Conservation (phyloP, 2,329 filamentous ascomycete species). For the Penicillium capsulatum region DNA sequence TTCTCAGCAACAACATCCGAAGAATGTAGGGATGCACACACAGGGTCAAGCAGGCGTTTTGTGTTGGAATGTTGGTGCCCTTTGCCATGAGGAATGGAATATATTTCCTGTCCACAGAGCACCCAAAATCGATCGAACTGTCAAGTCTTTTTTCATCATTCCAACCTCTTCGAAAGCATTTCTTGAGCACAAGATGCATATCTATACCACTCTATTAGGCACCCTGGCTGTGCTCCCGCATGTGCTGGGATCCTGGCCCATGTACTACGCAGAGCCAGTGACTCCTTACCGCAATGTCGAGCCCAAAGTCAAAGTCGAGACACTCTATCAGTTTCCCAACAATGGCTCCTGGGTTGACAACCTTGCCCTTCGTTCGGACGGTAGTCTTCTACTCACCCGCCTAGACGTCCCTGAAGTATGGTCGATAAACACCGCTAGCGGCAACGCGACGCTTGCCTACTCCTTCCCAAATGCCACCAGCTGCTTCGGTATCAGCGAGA, state of each 20-base stretch:
- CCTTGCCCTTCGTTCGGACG: slow-evolving; percentile 17
- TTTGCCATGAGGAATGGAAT: too few species aligned
- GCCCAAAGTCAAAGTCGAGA: slow-evolving; percentile 16
- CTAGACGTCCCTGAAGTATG: slow-evolving; percentile 22
- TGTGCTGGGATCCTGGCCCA: not conserved
- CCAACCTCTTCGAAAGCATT: too few species aligned
- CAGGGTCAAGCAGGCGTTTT: too few species aligned
- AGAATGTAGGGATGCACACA: too few species aligned
- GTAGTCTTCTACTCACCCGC: slow-evolving; percentile 19
- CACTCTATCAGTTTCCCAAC: slow-evolving; percentile 22
- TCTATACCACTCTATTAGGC: not conserved
- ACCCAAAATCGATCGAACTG: too few species aligned
- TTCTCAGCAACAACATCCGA: too few species aligned
- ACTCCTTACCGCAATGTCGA: slow-evolving; percentile 8
- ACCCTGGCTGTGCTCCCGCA: not conserved
- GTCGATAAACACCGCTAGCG: slow-evolving; percentile 16
- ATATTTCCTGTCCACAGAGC: too few species aligned
- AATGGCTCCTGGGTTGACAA: slow-evolving; percentile 26
- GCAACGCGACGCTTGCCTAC: slow-evolving; percentile 17
- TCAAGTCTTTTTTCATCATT: too few species aligned
- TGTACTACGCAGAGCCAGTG: not conserved
- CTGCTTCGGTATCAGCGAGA: slow-evolving; percentile 23
- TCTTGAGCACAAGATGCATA: not conserved
- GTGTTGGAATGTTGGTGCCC: too few species aligned
- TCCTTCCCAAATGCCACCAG: slow-evolving; percentile 20